A percentile compares a stretch with the other conserved stretches of the same genome.
These are phyloP conservation scores for Tremellales sp. DNA, from an alignment of 1,284 basidiomycete species.

Conservation along the genomic window DNA sequence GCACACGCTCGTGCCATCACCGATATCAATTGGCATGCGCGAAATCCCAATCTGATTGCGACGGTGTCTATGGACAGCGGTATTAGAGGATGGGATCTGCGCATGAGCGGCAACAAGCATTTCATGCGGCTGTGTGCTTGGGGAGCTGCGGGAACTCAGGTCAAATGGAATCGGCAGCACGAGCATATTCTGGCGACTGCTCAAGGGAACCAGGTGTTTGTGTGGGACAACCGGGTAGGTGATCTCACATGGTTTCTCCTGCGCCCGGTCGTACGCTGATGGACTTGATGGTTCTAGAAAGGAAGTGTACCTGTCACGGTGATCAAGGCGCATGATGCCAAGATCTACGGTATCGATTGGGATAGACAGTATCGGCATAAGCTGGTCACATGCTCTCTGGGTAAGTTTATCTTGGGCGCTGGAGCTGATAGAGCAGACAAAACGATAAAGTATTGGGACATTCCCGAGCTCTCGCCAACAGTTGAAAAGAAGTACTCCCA, in stretches of 20 bases:
- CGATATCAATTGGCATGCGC: conserved; percentile 92
- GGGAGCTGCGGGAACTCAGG: conserved; percentile 63
- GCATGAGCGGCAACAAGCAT: conserved; percentile 41
- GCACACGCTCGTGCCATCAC: conserved; percentile 90
- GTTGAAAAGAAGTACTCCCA: not conserved
- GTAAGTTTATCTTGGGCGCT: conserved; percentile 13
- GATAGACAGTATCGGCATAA: conserved; percentile 67
- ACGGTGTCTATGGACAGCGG: conserved; percentile 53
- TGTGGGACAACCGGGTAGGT: conserved; percentile 42
- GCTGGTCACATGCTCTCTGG: conserved; percentile 81
- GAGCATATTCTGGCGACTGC: conserved; percentile 80
- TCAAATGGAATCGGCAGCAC: conserved; percentile 90
- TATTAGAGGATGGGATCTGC: conserved; percentile 71
- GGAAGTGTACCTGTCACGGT: conserved; percentile 75
- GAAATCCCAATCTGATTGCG: conserved; percentile 63
- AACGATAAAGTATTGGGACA: conserved; percentile 81
- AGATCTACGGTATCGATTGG: conserved; percentile 97
- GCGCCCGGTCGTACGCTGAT: no score
- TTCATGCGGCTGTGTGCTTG: conserved; percentile 49
- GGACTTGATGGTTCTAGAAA: conserved; percentile 58
- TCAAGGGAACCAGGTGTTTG: conserved; percentile 61
- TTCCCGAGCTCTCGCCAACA: conserved; percentile 27
- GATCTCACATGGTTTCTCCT: not conserved
- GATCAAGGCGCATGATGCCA: conserved; percentile 74
- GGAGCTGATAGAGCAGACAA: conserved; percentile 56